phyloP scores from a whole-genome alignment of 257 asterid genomes.

The Eustoma russellianum region DNA sequence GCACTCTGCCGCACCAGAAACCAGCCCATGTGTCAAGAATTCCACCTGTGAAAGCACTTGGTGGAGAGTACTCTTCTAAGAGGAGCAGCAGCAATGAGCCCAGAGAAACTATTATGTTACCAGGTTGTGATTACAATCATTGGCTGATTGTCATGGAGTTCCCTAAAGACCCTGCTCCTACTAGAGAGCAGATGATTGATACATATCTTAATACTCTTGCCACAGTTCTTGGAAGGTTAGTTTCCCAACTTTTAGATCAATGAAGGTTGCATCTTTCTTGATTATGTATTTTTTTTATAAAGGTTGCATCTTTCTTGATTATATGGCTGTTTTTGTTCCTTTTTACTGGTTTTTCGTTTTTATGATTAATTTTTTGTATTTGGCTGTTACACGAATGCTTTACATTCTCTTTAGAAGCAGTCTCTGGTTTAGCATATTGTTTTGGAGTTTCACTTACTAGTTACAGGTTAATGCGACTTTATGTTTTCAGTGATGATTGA shows the following conservation, averaged over 20 bases:
- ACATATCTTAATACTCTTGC: slow-evolving; percentile 90
- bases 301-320: too few relatives aligned
- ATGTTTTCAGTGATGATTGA: not conserved
- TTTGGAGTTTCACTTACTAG: not conserved
- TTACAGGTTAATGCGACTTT: not conserved
- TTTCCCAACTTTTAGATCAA: not conserved
- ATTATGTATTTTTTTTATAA: too few relatives aligned
- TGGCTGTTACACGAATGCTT: too few relatives aligned
- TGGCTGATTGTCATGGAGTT: slow-evolving; percentile 99
- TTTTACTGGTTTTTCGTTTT: too few relatives aligned
- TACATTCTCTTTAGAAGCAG: not conserved
- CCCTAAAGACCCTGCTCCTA: slow-evolving; percentile 95
- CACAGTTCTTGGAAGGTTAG: slow-evolving; percentile 82
- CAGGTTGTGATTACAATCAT: slow-evolving; percentile 99
- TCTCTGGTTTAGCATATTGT: not conserved
- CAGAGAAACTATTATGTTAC: slow-evolving; percentile 82
- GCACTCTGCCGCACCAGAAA: slow-evolving; percentile 25
- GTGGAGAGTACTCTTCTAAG: slow-evolving; percentile 42
- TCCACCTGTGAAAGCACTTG: slow-evolving; percentile 50
- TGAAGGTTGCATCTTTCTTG: slow-evolving; percentile 1
- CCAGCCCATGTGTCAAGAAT: slow-evolving; percentile 25
- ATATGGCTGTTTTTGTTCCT: not conserved
- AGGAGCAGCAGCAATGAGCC: slow-evolving; percentile 54
- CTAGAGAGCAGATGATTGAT: slow-evolving; percentile 97
- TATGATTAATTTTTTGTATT: too few relatives aligned